phyloP scores from a whole-genome alignment of 1,284 basidiomycete species.

The Hymenochaete sp. region DNA sequence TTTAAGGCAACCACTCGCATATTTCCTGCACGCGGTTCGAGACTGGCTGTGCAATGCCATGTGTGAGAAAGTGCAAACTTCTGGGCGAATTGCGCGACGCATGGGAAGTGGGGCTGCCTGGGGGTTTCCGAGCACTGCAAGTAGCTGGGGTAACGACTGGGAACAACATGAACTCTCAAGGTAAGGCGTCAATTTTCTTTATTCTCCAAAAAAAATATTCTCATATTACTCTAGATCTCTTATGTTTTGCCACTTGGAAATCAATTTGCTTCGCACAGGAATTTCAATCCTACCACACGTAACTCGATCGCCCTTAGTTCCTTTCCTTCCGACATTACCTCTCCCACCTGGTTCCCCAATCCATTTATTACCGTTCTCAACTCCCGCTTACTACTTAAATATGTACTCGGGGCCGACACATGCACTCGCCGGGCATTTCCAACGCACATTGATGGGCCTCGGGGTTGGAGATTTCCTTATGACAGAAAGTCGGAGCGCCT shows the following conservation, averaged over 20 bases:
- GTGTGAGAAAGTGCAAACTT: slow-evolving; percentile 31
- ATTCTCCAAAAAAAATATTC: slow-evolving; percentile 1
- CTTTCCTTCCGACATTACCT: slow-evolving; percentile 39
- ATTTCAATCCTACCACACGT: slow-evolving; percentile 55
- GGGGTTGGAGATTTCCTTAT: slow-evolving; percentile 33
- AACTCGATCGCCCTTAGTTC: too few species aligned
- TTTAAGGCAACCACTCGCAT: slow-evolving; percentile 36
- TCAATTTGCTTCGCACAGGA: slow-evolving; percentile 40
- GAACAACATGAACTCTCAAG: slow-evolving; percentile 41
- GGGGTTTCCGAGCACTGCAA: slow-evolving; percentile 32
- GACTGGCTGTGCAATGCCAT: slow-evolving; percentile 49
- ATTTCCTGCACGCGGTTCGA: slow-evolving; percentile 40
- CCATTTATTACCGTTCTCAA: slow-evolving; percentile 55
- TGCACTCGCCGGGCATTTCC: slow-evolving; percentile 53
- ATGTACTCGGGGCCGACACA: slow-evolving; percentile 55
- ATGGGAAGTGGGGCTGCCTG: slow-evolving; percentile 48
- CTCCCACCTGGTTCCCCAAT: slow-evolving; percentile 54
- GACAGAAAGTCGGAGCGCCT: slow-evolving; percentile 4
- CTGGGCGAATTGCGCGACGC: slow-evolving; percentile 32
- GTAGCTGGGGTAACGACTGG: slow-evolving; percentile 59
- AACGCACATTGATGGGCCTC: slow-evolving; percentile 47
- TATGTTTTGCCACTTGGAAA: slow-evolving; percentile 49
- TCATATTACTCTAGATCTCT: slow-evolving; percentile 36
- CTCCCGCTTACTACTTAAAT: slow-evolving; percentile 62
- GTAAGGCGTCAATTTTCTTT: slow-evolving; percentile 24